Base-by-base conservation (phyloP, 371 early-diverging fungal genomes). In the Mortierella sp. region DNA sequence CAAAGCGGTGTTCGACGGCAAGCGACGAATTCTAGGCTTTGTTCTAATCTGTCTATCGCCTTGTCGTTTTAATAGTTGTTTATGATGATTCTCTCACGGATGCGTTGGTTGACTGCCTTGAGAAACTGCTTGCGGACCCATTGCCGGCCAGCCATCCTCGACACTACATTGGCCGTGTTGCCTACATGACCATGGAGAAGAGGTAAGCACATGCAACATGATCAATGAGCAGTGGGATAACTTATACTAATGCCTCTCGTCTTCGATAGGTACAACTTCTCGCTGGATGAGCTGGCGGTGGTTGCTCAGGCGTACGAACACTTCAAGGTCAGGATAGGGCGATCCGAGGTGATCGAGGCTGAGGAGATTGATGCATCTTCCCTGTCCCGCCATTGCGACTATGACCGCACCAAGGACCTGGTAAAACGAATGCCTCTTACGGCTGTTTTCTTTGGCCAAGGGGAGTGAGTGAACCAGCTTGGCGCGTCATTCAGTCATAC, bases 271-370 rank as follows among this genome's bases (percentile, higher is more conserved):
- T 79, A 71, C 43, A 83, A 83, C 46, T 83, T 83, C 61, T 83
- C 84, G 3, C 21, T 83, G 31, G 77, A 79, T 31, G 70, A 80
- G 59, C 50, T 83, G 37, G 72, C 64, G 26, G 80, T 83, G 10
- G 84, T 83, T 3, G 84, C 84, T 31, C 80, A 80, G 11, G 84
- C 84, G 11, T 67, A 77, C 72, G 80, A 83, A 10, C 80, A 83
- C 69, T 83, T 83, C 69, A 77, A 80, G 31, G 28, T 69, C 43
- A 55, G 46, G 75, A 69, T 77, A n/a, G 46, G 44, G 11, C 34
- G 31, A 46, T 83, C 84, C 0, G n/a, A 19, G 0, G 24, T 75
- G 31, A 51, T 83, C 40, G 51, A 75, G 31, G 80, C 80, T 10
- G 48, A 46, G 9, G 72, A 67, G 21, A 44, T 80, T 14, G 80